Conservation (phyloP, 495 filamentous ascomycete genomes). For the Parathielavia hyrcaniae region DNA sequence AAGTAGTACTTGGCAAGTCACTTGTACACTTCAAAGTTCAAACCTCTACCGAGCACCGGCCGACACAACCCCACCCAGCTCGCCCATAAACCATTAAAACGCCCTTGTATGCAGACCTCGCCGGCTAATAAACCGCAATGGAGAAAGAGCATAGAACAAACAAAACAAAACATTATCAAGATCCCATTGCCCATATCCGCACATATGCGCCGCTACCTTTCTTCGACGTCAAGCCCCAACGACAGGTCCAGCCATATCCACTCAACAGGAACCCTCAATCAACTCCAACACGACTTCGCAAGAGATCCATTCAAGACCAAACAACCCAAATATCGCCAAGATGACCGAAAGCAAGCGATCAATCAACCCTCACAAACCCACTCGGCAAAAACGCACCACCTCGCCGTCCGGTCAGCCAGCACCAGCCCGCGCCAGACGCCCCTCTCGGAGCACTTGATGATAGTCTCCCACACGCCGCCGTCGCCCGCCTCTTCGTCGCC, state of each 20-base stretch:
- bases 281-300: not conserved
- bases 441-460: conserved; percentile 89
- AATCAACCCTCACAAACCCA: conserved; percentile 57
- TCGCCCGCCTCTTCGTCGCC: conserved; percentile 57
- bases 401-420: conserved; percentile 85
- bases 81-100: not conserved
- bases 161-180: not conserved
- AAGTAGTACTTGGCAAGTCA: too few species aligned
- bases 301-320: too few species aligned
- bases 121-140: conserved; percentile 3
- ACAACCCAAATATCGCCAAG: too few species aligned
- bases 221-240: too few species aligned
- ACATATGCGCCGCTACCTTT: conserved; percentile 1
- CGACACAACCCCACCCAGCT: not conserved
- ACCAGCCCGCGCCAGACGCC: conserved; percentile 91
- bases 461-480: conserved; percentile 90
- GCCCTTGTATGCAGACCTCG: conserved; percentile 10
- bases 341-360: not conserved
- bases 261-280: not conserved
- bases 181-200: not conserved
- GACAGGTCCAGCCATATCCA: conserved; percentile 10
- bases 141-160: not conserved
- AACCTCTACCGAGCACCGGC: too few species aligned
- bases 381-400: conserved; percentile 98
- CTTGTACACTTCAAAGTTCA: not conserved